Evolutionary conservation across 352 stramenopile species (phyloP).

Genomic region (Phytophthora quininea): DNA sequence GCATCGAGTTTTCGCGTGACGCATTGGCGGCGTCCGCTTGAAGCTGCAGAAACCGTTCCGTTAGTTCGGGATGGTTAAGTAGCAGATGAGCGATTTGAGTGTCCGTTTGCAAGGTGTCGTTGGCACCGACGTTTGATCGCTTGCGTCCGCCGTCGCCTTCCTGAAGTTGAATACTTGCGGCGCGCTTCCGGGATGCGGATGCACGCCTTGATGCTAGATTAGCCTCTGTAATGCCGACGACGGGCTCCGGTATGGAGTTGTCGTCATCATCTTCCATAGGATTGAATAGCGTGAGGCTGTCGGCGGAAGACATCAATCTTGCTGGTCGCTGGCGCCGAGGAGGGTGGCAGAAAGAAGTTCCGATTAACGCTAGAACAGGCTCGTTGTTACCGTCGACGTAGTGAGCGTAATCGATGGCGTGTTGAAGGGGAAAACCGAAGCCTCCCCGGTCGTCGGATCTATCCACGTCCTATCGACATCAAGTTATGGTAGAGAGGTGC

Average conservation of each 20-base stretch:
- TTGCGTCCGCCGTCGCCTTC: background rate
- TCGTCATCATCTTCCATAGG: background rate
- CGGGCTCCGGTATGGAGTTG: background rate
- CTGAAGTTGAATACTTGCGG: no score
- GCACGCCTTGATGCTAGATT: background rate
- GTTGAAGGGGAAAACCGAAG: background rate
- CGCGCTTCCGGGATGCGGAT: no score
- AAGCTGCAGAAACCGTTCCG: background rate
- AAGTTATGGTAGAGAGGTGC: background rate
- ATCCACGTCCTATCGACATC: background rate
- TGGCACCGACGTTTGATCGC: background rate
- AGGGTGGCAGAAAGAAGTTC: background rate
- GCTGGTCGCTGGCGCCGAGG: no score
- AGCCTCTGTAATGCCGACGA: background rate
- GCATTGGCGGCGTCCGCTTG: background rate
- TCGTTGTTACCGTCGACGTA: background rate
- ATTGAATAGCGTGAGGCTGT: background rate
- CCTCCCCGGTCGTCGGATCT: background rate
- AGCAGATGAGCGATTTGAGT: slow-evolving; percentile 7
- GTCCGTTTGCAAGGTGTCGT: background rate
- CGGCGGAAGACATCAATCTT: background rate
- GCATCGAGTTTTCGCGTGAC: background rate
- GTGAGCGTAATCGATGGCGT: background rate
- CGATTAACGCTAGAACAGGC: background rate
- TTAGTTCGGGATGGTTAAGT: background rate